Base-by-base conservation (phyloP, 1,284 basidiomycete genomes). In the Puccinia triticina region DNA sequence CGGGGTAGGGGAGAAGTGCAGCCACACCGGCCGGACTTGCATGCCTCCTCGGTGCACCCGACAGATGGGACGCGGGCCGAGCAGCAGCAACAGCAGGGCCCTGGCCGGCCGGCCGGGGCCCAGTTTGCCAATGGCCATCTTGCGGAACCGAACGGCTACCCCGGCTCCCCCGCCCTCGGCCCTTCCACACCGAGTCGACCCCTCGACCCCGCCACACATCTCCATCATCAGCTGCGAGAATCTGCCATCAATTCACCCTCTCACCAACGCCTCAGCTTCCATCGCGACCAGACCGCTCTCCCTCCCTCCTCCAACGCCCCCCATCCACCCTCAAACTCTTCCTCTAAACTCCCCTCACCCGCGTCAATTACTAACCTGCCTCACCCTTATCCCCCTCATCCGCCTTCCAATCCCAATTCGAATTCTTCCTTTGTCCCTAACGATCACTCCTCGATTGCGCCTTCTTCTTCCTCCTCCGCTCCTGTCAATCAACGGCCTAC, bases 1-100 rank as follows among this genome's bases (percentile, higher is more conserved):
- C 72, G 72, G 46, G 72, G 72, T 11, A 82, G 66, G 59, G 80
- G 80, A 67, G 80, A 82, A 75, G 72, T 82, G 18, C 59, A 50
- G 61, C 80, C 72, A 32, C 80, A 75, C n/a, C 71, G 80, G 59
- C 80, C 71, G 18, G 80, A 75, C 48, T 50, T 75, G 3, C 71
- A 82, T 32, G 32, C 71, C 29, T 82, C 80, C 18, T 82, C 55
- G 26, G 46, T 50, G 26, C 69, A 59, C 53, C 73, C 32, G 21
- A 14, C 16, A 14, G 73, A 75, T 37, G 55, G 55, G 10, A 29
- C 50, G 34, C 50, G 55, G 34, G 73, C 55, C 8, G 73, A 75
- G 37, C 73, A 59, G 8, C 73, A 37, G 2, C 73, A 61, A 12
- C 29, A 59, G 18, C 72, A 74, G 53, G 12, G 11, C 5, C 72